Base-by-base conservation (phyloP, 345 rosid species). In the Carallia pectinifolia region DNA sequence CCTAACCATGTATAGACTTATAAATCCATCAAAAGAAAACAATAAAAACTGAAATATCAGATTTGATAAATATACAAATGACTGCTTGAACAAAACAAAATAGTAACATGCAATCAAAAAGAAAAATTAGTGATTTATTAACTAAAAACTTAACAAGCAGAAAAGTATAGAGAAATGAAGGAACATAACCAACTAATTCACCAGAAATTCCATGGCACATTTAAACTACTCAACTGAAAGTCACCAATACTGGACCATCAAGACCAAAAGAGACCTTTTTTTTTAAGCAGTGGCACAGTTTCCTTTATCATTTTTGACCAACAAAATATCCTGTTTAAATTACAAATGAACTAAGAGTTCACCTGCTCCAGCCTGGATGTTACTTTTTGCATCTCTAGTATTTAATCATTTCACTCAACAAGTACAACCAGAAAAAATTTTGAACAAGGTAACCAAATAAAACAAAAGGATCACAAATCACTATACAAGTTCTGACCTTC, bases 401-500 rank as follows among this genome's bases (percentile, higher is more conserved):
- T 44, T 12, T 44, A 44, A 44, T 44, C 12, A 4, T 10, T 44
- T 44, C 50, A 44, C 50, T 10, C 16, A 38, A 38, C 40, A 53
- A 17, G 58, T 36, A 58, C 34, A 58, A 27, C 31, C 66, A 39
- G 62, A 8, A 39, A 23, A 68, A 53, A 19, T 56, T 64, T 50
- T 61, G 29, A 29, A 64, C 31, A 44, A 29, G 60, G 48, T 47
- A 61, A 48, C 64, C 6, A 61, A 61, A 39, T 19, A 48, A 60
- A 6, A 73, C 59, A 31, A 34, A 2, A 2, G 65, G 17, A 44
- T 44, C 17, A 44, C 12, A 19, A 5, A 37, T 40, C 55, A n/a
- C 17, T 19, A 19, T 33, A 38, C 3, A 68, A 34, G 23, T 66
- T 63, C 48, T 34, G 68, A 95, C 99, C 99, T 95, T 92, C 33